Evolutionary conservation across 441 rosid genomes (phyloP).

Genomic region (Gossypium aridum): DNA sequence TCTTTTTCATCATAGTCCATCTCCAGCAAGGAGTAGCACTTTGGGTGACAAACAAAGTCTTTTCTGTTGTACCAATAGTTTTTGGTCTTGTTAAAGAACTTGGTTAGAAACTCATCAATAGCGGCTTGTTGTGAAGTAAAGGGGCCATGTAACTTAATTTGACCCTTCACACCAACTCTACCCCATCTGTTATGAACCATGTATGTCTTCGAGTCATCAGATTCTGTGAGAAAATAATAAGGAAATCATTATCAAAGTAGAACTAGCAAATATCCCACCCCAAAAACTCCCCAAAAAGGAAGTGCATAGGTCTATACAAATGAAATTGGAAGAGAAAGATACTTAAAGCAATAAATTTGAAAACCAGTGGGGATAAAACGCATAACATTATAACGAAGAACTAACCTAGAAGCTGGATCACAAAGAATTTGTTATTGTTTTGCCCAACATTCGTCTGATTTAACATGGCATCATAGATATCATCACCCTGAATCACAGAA

Average conservation of each 20-base stretch:
- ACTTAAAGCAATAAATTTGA: not conserved
- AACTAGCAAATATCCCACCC: not conserved
- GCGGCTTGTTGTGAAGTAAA: constrained; percentile 46
- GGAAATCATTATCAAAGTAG: not conserved
- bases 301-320: not conserved
- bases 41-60: constrained; percentile 51
- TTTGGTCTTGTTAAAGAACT: constrained; percentile 65
- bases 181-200: constrained; percentile 63
- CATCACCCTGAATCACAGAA: constrained; percentile 37
- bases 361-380: not conserved
- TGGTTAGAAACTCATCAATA: constrained; percentile 43
- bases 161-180: constrained; percentile 72
- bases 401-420: constrained; percentile 56
- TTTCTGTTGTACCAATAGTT: constrained; percentile 56
- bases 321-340: not conserved
- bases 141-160: constrained; percentile 71
- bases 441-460: constrained; percentile 60
- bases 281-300: not conserved
- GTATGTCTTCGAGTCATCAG: constrained; percentile 46
- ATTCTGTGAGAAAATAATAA: constrained; percentile 32
- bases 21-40: constrained; percentile 67
- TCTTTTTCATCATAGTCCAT: constrained; percentile 68
- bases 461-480: constrained; percentile 55
- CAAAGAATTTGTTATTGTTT: constrained; percentile 60
- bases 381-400: constrained; percentile 7